Base-by-base conservation (phyloP, 1,284 basidiomycete species). In the Sanghuangporus sanghuang region DNA sequence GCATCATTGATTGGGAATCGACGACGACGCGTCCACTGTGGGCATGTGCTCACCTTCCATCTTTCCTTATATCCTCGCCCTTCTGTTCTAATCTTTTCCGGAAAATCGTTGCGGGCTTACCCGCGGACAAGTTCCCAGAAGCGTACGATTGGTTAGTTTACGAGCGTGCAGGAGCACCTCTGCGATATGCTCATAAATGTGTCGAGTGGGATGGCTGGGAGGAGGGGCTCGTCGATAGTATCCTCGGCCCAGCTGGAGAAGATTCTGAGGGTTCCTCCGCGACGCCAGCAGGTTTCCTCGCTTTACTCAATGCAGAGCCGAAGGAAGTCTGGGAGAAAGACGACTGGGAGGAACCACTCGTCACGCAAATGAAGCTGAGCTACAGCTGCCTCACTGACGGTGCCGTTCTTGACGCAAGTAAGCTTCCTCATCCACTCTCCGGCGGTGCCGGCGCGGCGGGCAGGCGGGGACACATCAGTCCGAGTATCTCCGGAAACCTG, bases 181-280 rank as follows among this genome's bases (percentile, higher is more conserved):
- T 90, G 56, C 82, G 90, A 49, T 81, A 87, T 73, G 89, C 87
- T 2, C 90, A 92, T 73, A 83, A 89, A 18, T 89, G 85, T 68
- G 82, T 81, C 42, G 90, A 93, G 71, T 92, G 90, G 90, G 90
- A 92, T 69, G 90, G 90, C 1, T 93, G 90, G 90, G 90, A 93
- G 70, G 90, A 92, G 70, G 90, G 89, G 0, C 77, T 93, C 27
- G 82, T 89, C 2, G 83, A 85, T 11, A 86, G 83, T 64, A 89
- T 91, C 53, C 77, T 92, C 27, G 90, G 89, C 0, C 80, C 85
- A 0, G 85, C 83, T 69, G 89, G 89, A 23, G 85, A 84, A 69
- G 89, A 89, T 27, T 83, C 83, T 5, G 86, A 87, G 58, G 78
- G 78, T 54, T 70, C 73, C 3, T 78, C 79, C 39, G 71, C 69